Conservation (phyloP, 202 grass and related monocot species). For the Panicum hallii region DNA sequence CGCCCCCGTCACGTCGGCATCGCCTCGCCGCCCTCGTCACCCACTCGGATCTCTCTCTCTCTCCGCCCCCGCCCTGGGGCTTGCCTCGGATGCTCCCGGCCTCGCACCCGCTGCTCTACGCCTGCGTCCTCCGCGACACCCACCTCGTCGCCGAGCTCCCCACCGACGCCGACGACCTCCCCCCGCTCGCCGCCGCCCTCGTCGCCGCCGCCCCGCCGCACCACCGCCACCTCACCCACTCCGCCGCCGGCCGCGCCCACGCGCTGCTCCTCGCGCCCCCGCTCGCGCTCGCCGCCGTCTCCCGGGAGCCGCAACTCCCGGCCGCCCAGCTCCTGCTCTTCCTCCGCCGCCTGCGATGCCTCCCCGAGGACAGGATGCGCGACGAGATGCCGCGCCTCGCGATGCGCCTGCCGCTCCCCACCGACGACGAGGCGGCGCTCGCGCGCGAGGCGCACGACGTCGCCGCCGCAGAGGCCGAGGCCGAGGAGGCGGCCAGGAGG, state of each 20-base stretch:
- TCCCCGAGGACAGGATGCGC: slow-evolving; percentile 41
- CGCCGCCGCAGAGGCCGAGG: slow-evolving; percentile 47
- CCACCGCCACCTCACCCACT: slow-evolving; percentile 50
- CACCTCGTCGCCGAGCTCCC: slow-evolving; percentile 53
- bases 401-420: slow-evolving; percentile 46
- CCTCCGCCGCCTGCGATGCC: slow-evolving; percentile 59
- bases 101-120: slow-evolving; percentile 69
- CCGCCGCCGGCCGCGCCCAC: slow-evolving; percentile 54
- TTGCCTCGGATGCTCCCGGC: slow-evolving; percentile 72
- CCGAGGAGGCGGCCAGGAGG: slow-evolving; percentile 38
- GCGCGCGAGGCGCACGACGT: slow-evolving; percentile 49
- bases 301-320: slow-evolving; percentile 46
- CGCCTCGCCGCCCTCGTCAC: neutral
- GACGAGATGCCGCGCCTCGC: slow-evolving; percentile 58
- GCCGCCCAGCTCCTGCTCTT: slow-evolving; percentile 59
- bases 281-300: slow-evolving; percentile 57
- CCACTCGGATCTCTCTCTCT: slow-evolving; percentile 8
- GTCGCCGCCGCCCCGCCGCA: slow-evolving; percentile 44
- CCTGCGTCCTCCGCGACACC: slow-evolving; percentile 63
- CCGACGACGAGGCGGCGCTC: slow-evolving; percentile 45
- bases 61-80: slow-evolving; percentile 29
- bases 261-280: slow-evolving; percentile 58
- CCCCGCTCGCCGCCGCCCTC: slow-evolving; percentile 50
- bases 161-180: slow-evolving; percentile 32
- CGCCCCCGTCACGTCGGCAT: neutral